Evolutionary conservation across 108 stramenopile species (phyloP), one percentile per base, ranked within the genome.

Genomic region (Cyclostephanos tholiformis): DNA sequence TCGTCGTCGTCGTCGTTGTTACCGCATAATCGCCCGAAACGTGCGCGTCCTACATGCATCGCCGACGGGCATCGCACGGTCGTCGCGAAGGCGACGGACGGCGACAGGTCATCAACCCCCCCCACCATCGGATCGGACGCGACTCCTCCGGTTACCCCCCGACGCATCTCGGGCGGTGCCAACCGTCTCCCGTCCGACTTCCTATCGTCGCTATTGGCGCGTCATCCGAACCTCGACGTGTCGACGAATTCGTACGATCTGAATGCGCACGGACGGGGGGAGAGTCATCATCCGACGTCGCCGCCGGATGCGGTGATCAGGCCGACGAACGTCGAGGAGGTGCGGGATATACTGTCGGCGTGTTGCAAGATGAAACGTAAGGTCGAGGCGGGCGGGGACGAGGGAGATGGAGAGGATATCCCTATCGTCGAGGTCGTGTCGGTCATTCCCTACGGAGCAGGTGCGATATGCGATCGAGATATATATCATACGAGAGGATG

Each of bases 381-480:
- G 32, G 4, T 32, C 32, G 67, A 68, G 39, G 44, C 46, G 55
- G 32, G 32, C 57, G 53, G 13, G 13, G 23, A 6, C 1, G 51
- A 79, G 38, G 55, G 62, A 7, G 46, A 25, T 9, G 53, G 52
- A 3, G 62, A 62, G 11, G 29, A 52, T 6, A 2, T 79, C 0
- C 62, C 71, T n/a, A 20, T 74, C 43, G 73, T 78, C 26, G 76
- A 89, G 48, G 14, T 63, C 10, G 88, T 95, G 27, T 91, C 97
- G 2, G 86, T 98, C 36, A 87, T 98, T 43, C 96, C 97, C 6
- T 99, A 85, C 87, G 98, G 98, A 5, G 92, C 85, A 0, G 97
- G 59, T 60, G 30, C 14, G 59, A 3, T n/a, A n/a, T n/a, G n/a
- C n/a, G n/a, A n/a, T n/a, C n/a, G n/a, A n/a, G n/a, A n/a, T n/a